Evolutionary conservation across 352 stramenopile species (phyloP), one percentile per base, ranked within the genome.

Genomic region (Thalassiosira pacifica): DNA sequence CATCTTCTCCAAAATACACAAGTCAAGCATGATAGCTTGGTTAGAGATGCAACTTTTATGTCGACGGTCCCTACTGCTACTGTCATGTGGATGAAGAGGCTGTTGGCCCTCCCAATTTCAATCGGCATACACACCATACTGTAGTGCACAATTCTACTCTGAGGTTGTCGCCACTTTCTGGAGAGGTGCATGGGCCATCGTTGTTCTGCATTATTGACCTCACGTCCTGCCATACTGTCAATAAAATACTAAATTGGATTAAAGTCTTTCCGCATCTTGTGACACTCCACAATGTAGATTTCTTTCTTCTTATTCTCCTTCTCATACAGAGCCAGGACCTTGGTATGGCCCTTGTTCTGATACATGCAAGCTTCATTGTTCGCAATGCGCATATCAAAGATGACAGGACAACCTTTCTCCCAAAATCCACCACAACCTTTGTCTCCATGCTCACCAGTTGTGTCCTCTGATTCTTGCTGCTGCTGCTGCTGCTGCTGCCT

Each of bases 381-480:
- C 8, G 79, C 82, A 22, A 82, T 81, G 63, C 64, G 24, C 29
- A 83, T 22, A 61, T 83, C 75, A 70, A 87, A 83, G 77, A 89
- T 84, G 3, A 45, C 26, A 16, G 60, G 64, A 29, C 18, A 27
- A 6, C 61, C 59, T n/a, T n/a, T n/a, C n/a, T n/a, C n/a, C n/a
- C n/a, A n/a, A n/a, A n/a, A n/a, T n/a, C n/a, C n/a, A n/a, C n/a
- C n/a, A n/a, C n/a, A n/a, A n/a, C n/a, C n/a, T n/a, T n/a, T n/a
- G n/a, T n/a, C n/a, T n/a, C n/a, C 13, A 53, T 11, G 55, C 73
- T 19, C 73, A 18, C 5, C 70, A 27, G 52, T 53, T 31, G 11
- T 19, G 13, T 13, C 37, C 13, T 6, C 6, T 48, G 37, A 6
- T 48, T 48, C 37, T 48, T 6, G 37, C 27, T 76, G 37, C 29